A percentile compares a stretch with the other conserved stretches of the same genome.
These are phyloP conservation scores for Elaeis oleifera DNA, from an alignment of 202 grass and related monocot species.

Conservation along the genomic window DNA sequence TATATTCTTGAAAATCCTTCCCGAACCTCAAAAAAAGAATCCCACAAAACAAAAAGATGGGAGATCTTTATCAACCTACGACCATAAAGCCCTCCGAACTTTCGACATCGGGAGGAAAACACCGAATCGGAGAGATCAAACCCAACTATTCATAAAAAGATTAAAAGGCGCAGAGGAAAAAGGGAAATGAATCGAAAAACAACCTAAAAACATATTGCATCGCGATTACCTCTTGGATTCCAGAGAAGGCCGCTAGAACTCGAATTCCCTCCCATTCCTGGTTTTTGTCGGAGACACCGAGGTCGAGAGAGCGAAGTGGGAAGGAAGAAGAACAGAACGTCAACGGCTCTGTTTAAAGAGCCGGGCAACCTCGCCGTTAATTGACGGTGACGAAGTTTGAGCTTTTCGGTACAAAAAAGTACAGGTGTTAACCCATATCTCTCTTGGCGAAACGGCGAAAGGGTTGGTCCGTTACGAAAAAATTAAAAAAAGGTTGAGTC, in stretches of 20 bases:
- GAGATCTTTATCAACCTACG: too few relatives aligned
- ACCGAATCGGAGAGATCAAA: neutral
- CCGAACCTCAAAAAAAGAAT: too few relatives aligned
- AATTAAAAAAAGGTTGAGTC: too few relatives aligned
- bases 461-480: too few relatives aligned
- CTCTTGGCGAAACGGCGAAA: too few relatives aligned
- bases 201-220: neutral
- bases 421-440: too few relatives aligned
- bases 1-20: too few relatives aligned
- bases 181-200: neutral
- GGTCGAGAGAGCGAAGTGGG: neutral
- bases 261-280: neutral
- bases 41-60: too few relatives aligned
- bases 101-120: neutral
- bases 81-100: neutral
- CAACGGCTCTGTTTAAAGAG: conserved; percentile 13
- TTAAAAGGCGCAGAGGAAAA: too few relatives aligned
- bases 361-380: conserved; percentile 13
- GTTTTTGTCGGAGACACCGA: neutral
- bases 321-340: neutral
- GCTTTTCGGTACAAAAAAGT: too few relatives aligned
- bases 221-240: conserved; percentile 14
- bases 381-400: neutral
- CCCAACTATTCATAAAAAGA: too few relatives aligned
- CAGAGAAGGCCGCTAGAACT: neutral